phyloP scores from a whole-genome alignment of 768 basidiomycete species.

The Suillus sp. region DNA sequence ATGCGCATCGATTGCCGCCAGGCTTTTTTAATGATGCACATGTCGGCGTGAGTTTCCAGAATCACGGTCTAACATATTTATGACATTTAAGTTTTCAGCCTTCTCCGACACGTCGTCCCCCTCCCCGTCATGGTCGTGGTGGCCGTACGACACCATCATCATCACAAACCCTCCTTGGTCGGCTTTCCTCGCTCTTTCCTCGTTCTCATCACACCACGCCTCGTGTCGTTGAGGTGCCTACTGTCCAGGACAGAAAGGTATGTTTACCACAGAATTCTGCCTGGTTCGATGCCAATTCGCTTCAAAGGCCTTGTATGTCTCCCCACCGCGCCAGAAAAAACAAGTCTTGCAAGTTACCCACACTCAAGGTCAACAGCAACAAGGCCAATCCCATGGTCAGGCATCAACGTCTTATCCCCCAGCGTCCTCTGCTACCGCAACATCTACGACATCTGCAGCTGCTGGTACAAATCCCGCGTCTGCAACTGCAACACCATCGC shows the following conservation, averaged over 20 bases:
- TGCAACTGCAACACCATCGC: neutral
- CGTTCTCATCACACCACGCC: neutral
- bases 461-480: neutral
- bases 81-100: neutral
- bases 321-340: conserved; percentile 1
- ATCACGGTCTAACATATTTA: neutral
- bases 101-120: neutral
- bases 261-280: neutral
- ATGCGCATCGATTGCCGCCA: neutral
- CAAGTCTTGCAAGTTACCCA: neutral
- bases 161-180: neutral
- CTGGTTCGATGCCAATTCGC: neutral
- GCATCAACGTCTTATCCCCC: neutral
- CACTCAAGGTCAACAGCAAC: conserved; percentile 3
- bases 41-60: neutral
- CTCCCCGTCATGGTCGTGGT: neutral
- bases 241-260: conserved; percentile 2
- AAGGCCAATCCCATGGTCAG: neutral
- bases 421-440: neutral
- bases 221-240: neutral
- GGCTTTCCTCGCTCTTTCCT: neutral
- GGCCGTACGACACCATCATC: neutral
- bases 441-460: neutral
- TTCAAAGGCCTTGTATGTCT: conserved; percentile 7
- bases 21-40: neutral